phyloP scores from a whole-genome alignment of 2,329 filamentous ascomycete genomes.

The Aureobasidium mangrovei region DNA sequence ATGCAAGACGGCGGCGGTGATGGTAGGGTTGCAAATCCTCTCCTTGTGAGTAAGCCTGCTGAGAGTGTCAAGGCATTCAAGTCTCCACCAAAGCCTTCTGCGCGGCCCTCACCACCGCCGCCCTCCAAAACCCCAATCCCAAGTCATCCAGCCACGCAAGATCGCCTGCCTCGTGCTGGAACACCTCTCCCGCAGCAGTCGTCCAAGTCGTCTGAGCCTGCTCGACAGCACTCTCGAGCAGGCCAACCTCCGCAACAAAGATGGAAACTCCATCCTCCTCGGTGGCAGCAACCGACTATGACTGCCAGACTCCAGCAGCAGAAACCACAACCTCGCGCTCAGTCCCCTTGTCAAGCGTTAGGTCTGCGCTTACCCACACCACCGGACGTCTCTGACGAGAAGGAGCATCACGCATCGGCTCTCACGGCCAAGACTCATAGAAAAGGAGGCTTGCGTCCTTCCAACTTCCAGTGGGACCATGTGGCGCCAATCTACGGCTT shows the following conservation, averaged over 20 bases:
- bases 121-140: background rate
- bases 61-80: constrained; percentile 1
- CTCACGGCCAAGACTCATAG: background rate
- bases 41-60: background rate
- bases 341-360: background rate
- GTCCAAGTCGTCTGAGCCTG: background rate
- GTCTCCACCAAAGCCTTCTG: background rate
- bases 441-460: background rate
- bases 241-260: background rate
- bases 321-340: background rate
- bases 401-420: background rate
- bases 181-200: background rate
- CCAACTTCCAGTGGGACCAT: constrained; percentile 1
- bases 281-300: background rate
- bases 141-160: background rate
- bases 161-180: background rate
- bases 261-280: background rate
- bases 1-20: too few relatives aligned
- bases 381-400: background rate
- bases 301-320: background rate
- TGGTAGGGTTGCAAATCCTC: background rate
- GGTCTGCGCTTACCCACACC: background rate
- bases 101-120: background rate
- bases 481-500: background rate
- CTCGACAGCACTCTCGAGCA: background rate